Conservation (phyloP, 78 protist genomes). For the Polysphondylium violaceum region DNA sequence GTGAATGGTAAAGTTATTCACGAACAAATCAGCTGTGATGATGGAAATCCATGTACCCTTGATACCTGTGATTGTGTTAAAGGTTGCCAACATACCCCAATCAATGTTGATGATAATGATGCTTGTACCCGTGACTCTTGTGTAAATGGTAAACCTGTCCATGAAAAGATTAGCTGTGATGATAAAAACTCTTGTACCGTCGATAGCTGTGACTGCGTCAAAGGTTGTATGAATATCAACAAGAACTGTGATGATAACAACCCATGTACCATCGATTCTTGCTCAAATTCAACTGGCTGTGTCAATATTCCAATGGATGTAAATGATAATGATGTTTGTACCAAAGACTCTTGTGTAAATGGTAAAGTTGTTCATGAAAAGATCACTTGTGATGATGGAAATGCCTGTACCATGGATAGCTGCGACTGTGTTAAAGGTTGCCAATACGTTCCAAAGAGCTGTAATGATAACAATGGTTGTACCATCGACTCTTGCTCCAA, state of each 20-base stretch:
- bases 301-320: constrained; percentile 4
- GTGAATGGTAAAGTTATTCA: background rate
- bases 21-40: constrained; percentile 38
- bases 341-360: background rate
- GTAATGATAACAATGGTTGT: constrained; percentile 20
- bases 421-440: constrained; percentile 45
- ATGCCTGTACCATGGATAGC: constrained; percentile 19
- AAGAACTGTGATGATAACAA: constrained; percentile 31
- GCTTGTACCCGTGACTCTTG: constrained; percentile 12
- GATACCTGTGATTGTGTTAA: constrained; percentile 17
- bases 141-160: background rate
- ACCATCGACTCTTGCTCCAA: constrained; percentile 1
- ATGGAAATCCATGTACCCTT: constrained; percentile 32
- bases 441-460: background rate
- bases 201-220: constrained; percentile 3
- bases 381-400: constrained; percentile 17
- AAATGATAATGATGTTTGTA: constrained; percentile 25
- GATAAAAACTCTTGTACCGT: constrained; percentile 50
- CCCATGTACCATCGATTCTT: constrained; percentile 33
- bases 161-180: background rate
- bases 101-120: constrained; percentile 2
- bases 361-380: background rate
- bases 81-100: constrained; percentile 42
- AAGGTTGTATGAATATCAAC: background rate
- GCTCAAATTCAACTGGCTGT: constrained; percentile 16